Evolutionary conservation across 169 alveolate species (phyloP).

Genomic region (Plasmodium malariae): DNA sequence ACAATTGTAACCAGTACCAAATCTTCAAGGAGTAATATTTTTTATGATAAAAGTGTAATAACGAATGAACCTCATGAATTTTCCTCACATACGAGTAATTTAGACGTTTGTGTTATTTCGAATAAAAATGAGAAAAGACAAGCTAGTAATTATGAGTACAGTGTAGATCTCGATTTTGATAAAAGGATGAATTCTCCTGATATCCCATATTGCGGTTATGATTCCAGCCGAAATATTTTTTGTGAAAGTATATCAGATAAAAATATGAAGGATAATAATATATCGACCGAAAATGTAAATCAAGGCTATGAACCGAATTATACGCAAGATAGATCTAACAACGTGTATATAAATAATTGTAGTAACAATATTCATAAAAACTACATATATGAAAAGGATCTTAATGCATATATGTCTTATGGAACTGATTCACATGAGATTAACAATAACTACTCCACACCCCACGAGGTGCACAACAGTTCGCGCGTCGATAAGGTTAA

Average conservation of each 20-base stretch:
- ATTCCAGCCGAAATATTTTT: neutral
- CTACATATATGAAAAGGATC: neutral
- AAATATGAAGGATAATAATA: neutral
- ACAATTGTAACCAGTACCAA: slow-evolving; percentile 12
- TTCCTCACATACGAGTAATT: slow-evolving; percentile 32
- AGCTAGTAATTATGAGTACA: slow-evolving; percentile 7
- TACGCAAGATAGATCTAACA: neutral
- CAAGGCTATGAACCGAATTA: neutral
- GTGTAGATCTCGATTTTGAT: slow-evolving; percentile 6
- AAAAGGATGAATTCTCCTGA: neutral
- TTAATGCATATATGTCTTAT: neutral
- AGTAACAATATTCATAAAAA: neutral
- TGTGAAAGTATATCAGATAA: neutral
- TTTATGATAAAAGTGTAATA: slow-evolving; percentile 26
- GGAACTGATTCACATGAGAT: neutral
- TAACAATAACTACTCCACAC: neutral
- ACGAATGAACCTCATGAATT: slow-evolving; percentile 22
- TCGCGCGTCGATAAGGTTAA: neutral
- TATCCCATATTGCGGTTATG: neutral
- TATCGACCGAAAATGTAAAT: slow-evolving; percentile 17
- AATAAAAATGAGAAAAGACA: slow-evolving; percentile 14
- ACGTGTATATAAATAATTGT: neutral
- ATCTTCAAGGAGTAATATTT: slow-evolving; percentile 28
- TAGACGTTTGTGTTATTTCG: slow-evolving; percentile 43
- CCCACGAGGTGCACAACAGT: neutral